Percentiles rank a stretch among this genome's conserved stretches.
Evolutionary conservation across 2,329 filamentous ascomycete genomes (phyloP).

Genomic region (Ophiostoma sp.): DNA sequence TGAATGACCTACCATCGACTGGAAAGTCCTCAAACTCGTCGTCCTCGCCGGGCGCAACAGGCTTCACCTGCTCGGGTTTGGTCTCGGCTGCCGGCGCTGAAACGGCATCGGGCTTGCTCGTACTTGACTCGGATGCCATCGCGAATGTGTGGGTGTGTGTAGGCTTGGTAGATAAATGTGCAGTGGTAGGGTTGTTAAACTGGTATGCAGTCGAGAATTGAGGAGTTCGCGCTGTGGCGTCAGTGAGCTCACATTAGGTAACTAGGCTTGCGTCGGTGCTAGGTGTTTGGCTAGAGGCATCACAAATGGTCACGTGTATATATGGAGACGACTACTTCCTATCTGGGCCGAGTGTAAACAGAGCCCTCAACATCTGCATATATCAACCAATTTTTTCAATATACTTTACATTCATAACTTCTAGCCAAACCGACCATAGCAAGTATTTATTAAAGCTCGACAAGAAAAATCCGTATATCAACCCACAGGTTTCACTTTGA

Average conservation of each 20-base stretch:
- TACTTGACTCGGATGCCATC: conserved; percentile 35
- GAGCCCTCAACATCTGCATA: too few relatives aligned
- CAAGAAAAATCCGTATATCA: too few relatives aligned
- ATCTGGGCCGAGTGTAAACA: neutral
- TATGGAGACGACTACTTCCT: neutral
- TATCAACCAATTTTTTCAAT: too few relatives aligned
- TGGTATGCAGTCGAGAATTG: neutral
- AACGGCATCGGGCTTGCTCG: conserved; percentile 39
- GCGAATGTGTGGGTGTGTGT: conserved; percentile 19
- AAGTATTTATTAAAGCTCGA: too few relatives aligned
- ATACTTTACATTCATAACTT: too few relatives aligned
- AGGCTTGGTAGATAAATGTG: neutral
- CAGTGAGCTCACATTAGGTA: conserved; percentile 6
- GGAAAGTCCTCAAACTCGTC: conserved; percentile 99
- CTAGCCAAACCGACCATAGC: too few relatives aligned
- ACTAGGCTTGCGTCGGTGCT: conserved; percentile 13
- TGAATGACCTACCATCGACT: conserved; percentile 66
- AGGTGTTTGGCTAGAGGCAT: too few relatives aligned
- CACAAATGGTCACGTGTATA: neutral
- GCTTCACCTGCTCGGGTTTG: conserved; percentile 44
- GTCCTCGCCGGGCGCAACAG: conserved; percentile 79
- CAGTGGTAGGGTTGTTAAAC: neutral
- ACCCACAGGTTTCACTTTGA: too few relatives aligned
- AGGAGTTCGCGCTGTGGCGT: neutral
- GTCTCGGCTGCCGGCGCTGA: conserved; percentile 51